Evolutionary conservation across 202 grass and related monocot species (phyloP), one percentile per base, ranked within the genome.

Genomic region (Miscanthus sacchariflorus): DNA sequence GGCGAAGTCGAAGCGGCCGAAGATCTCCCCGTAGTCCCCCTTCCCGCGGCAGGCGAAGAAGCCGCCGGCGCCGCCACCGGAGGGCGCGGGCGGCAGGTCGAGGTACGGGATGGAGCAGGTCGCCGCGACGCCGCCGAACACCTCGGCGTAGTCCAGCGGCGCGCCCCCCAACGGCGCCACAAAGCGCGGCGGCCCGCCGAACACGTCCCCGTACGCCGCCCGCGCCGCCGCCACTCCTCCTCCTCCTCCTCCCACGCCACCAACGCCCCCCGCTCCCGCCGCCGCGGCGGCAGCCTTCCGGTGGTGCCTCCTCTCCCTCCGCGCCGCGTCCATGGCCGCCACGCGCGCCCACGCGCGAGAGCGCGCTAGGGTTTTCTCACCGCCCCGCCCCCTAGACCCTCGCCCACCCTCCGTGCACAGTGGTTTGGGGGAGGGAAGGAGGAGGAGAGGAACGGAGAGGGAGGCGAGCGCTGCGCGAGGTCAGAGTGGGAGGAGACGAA

Each of bases 71-170:
- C 43, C 76, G 44, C 17, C 83, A 6, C 15, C 77, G 61, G 21
- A 4, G 14, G 74, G 35, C 28, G 82, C 85, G 35, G 79, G 86
- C 12, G 94, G 93, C 66, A 97, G 93, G 85, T 99, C 93, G 75
- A 99, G 97, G 87, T 91, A 95, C 33, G 97, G 97, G 68, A 99
- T 99, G 91, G 93, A 90, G 88, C 94, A 95, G 13, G 94, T 66
- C 42, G 74, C 61, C 12, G 89, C 84, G n/a, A 91, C 85, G 78
- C 91, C 97, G 5, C 94, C 91, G 76, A 98, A 94, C 58, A 98
- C 89, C 85, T 98, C 96, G 12, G 90, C 75, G 82, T 98, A 98
- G 91, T 96, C 93, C n/a, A 84, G 78, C 63, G 81, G 83, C 27
- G 81, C 76, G 24, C 67, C 87, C 0, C 92, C 75, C 86, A 91